Conservation (phyloP, 2,329 filamentous ascomycete species). For the Scorias spongiosa region DNA sequence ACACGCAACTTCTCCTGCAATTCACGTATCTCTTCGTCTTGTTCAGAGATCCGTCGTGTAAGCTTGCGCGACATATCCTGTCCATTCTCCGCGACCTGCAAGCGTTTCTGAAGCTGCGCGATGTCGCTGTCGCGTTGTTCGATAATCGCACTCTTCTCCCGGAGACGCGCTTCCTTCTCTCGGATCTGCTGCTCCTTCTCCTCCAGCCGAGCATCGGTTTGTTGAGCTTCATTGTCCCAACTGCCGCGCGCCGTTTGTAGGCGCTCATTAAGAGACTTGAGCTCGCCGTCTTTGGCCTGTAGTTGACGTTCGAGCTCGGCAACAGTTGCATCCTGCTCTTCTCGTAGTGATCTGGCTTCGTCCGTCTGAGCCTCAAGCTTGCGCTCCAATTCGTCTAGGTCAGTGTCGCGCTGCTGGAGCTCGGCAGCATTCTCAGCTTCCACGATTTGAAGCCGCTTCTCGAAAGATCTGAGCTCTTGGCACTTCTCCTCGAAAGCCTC, state of each 20-base stretch:
- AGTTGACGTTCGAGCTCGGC: conserved; percentile 14
- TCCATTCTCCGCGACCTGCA: conserved; percentile 13
- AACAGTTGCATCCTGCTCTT: conserved; percentile 36
- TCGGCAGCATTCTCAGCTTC: conserved; percentile 9
- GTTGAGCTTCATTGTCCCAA: conserved; percentile 23
- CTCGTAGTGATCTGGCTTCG: conserved; percentile 13
- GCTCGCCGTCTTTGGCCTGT: conserved; percentile 23
- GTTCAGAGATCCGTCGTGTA: conserved; percentile 43
- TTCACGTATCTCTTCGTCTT: conserved; percentile 30
- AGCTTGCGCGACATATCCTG: conserved; percentile 15
- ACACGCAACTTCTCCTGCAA: conserved; percentile 35
- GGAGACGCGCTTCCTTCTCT: conserved; percentile 59
- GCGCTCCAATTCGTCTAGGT: conserved; percentile 45
- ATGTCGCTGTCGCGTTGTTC: conserved; percentile 63
- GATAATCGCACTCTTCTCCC: conserved; percentile 59
- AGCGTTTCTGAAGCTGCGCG: conserved; percentile 16
- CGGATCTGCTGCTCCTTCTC: conserved; percentile 36
- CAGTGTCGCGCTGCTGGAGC: conserved; percentile 7
- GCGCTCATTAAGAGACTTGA: conserved; percentile 20
- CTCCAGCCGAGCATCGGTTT: conserved; percentile 21
- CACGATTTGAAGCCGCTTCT: conserved; percentile 18
- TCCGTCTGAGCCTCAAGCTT: conserved; percentile 8
- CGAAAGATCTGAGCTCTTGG: conserved; percentile 17
- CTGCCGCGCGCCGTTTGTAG: conserved; percentile 23
- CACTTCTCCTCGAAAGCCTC: conserved; percentile 20